Evolutionary conservation across 139 green algal species (phyloP), one percentile per base, ranked within the genome.

Genomic region (Desmodesmus armatus): DNA sequence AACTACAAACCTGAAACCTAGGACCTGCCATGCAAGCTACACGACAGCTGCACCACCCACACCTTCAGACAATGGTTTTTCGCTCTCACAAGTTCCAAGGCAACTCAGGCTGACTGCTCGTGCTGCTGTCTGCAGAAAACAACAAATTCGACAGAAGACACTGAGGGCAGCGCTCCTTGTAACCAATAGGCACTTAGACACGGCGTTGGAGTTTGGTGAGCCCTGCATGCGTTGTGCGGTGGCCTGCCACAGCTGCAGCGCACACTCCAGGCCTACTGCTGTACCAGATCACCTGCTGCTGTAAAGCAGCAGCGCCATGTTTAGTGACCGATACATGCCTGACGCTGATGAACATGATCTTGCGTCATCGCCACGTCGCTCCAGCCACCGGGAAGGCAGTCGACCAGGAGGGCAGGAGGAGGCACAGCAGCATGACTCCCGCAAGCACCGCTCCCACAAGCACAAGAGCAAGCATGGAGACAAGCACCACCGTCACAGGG

Each of bases 401-500:
- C 4, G 11, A 41, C 40, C 25, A 33, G 72, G 6, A 13, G 27
- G 13, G 76, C 40, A 47, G n/a, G n/a, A 75, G 35, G 27, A 78
- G 33, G 4, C 9, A 47, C 40, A 78, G 25, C 60, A 87, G 40
- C 29, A 81, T 49, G 82, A 86, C 65, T 83, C 82, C 35, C 41
- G 89, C 41, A 94, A 92, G 79, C 27, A 92, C 60, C 92, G 93
- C 74, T 79, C 91, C 41, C 85, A 92, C 19, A 89, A 89, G 31
- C 81, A 94, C 25, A 63, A 90, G 44, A 87, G 88, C 31, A 55
- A 70, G 80, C 78, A 51, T n/a, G 39, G 78, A 35, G 65, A 78
- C 5, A 51, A 74, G 60, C n/a, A 27, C 2, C 78, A 43, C 62
- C 70, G 37, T 35, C 70, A 58, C 25, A 78, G 37, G 5, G 63